Evolutionary conservation across 495 filamentous ascomycete species (phyloP).

Genomic region (Oleoguttula mirabilis): DNA sequence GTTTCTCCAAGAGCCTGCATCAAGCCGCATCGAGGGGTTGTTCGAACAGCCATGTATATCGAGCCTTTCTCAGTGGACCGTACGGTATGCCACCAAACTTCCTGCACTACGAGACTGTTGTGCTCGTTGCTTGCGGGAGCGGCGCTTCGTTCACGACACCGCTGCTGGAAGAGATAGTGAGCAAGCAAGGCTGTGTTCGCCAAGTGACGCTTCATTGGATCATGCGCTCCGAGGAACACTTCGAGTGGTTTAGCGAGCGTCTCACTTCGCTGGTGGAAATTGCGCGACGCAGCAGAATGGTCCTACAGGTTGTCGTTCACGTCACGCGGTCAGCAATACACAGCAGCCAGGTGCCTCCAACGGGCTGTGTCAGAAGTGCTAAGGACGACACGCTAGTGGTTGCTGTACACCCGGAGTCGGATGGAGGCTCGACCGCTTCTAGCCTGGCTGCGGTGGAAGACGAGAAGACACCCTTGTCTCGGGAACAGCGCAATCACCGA

Average conservation of each 20-base stretch:
- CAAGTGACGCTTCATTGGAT: conserved; percentile 38
- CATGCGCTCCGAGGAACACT: conserved; percentile 54
- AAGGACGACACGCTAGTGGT: background rate
- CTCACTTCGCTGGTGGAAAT: conserved; percentile 46
- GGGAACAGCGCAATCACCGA: conserved; percentile 22
- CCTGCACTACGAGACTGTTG: conserved; percentile 45
- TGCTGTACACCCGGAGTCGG: conserved; percentile 36
- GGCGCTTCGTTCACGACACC: conserved; percentile 46
- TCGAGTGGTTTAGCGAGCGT: conserved; percentile 55
- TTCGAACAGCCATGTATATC: background rate
- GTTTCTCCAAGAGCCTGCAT: conserved; percentile 10
- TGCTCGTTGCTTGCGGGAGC: conserved; percentile 51
- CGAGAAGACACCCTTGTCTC: conserved; percentile 12
- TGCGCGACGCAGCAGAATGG: conserved; percentile 20
- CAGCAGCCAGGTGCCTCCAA: conserved; percentile 7
- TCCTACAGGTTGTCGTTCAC: conserved; percentile 9
- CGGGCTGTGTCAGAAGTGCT: conserved; percentile 11
- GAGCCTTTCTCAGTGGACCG: conserved; percentile 12
- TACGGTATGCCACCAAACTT: conserved; percentile 25
- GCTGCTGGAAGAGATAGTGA: conserved; percentile 40
- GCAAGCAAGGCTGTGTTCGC: conserved; percentile 27
- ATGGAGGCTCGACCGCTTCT: conserved; percentile 30
- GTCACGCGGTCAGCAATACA: conserved; percentile 5
- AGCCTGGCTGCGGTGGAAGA: conserved; percentile 12
- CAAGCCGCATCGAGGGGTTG: background rate